A percentile compares a stretch with the other conserved stretches of the same genome.
These are phyloP conservation scores for Pestalotiopsis sp. DNA, from an alignment of 2,329 filamentous ascomycete genomes.

Conservation along the genomic window DNA sequence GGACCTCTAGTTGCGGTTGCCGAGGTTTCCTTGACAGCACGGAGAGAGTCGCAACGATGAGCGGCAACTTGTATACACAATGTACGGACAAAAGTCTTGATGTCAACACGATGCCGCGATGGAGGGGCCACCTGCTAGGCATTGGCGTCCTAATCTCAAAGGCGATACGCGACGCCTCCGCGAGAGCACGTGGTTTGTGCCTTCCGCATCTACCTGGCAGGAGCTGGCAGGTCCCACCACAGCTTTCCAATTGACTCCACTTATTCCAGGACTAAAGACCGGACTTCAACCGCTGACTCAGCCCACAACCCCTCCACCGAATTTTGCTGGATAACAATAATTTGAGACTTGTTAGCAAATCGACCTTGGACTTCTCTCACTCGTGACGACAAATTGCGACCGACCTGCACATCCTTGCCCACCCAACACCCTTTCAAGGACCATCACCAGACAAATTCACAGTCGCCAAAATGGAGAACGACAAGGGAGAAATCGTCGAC, in stretches of 20 bases:
- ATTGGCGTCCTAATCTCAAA: background rate
- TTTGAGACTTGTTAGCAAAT: background rate
- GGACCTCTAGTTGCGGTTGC: background rate
- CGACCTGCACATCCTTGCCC: slow-evolving; percentile 6
- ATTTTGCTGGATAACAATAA: slow-evolving; percentile 5
- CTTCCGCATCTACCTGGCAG: background rate
- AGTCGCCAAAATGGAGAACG: slow-evolving; percentile 93
- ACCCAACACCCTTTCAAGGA: slow-evolving; percentile 26
- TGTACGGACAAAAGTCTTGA: background rate
- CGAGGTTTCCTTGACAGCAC: background rate
- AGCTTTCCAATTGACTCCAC: background rate
- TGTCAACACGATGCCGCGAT: background rate
- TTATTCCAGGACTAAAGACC: background rate
- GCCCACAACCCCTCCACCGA: slow-evolving; percentile 10
- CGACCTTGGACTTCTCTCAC: background rate
- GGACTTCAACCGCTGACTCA: slow-evolving; percentile 9
- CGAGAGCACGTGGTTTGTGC: background rate
- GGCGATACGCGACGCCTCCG: background rate
- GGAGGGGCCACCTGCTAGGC: background rate
- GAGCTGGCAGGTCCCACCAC: background rate
- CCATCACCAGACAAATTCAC: slow-evolving; percentile 30
- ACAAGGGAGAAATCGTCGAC: slow-evolving; percentile 99
- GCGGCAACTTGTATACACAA: background rate
- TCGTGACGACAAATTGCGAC: slow-evolving; percentile 5
- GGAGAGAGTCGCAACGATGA: background rate